Evolutionary conservation across 495 filamentous ascomycete genomes (phyloP).

Genomic region (Neurospora tetrasperma): DNA sequence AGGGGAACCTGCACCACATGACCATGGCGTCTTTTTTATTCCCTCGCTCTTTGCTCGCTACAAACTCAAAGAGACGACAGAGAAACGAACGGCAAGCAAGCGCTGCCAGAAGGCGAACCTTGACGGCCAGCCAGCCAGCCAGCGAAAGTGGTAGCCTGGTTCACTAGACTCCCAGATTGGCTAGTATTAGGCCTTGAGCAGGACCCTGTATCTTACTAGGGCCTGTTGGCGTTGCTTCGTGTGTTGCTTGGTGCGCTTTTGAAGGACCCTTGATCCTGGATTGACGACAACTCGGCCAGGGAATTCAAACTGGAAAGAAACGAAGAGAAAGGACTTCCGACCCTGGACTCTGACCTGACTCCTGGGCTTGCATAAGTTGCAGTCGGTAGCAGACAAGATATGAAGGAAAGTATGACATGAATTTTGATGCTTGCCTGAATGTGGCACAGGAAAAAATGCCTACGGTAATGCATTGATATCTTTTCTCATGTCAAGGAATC

Average conservation of each 20-base stretch:
- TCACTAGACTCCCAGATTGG: background rate
- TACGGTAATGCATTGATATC: background rate
- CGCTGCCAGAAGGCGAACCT: background rate
- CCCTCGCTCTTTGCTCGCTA: background rate
- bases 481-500: background rate
- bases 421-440: background rate
- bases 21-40: background rate
- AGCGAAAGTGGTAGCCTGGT: background rate
- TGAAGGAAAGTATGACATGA: background rate
- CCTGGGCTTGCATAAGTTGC: background rate
- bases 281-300: background rate
- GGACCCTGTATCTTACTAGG: background rate
- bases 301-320: background rate
- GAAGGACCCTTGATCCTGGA: background rate
- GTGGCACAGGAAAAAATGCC: background rate
- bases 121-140: background rate
- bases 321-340: background rate
- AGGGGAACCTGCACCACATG: background rate
- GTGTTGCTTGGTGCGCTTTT: background rate
- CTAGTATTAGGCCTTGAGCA: background rate
- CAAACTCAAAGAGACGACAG: background rate
- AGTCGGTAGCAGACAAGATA: background rate
- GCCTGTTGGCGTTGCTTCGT: background rate
- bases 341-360: background rate
- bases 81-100: background rate